Conservation (phyloP, 257 asterid genomes). For the Solanum phureja region DNA sequence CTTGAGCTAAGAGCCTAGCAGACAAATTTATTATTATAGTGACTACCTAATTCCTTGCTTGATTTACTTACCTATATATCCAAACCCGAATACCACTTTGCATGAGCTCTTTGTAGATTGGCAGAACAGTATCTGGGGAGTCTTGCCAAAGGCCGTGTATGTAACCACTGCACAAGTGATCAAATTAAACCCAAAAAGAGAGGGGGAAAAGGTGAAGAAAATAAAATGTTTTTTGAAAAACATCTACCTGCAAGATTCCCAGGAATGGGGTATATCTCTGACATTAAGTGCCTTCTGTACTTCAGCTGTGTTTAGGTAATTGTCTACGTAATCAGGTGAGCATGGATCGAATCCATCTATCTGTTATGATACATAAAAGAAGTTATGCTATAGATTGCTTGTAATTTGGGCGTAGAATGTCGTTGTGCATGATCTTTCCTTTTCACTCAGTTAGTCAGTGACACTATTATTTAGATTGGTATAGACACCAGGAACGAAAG, state of each 20-base stretch:
- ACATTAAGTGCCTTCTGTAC: conserved; percentile 49
- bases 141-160: conserved; percentile 21
- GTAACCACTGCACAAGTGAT: neutral
- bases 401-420: neutral
- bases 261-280: conserved; percentile 27
- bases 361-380: conserved; percentile 3
- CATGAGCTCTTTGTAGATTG: conserved; percentile 39
- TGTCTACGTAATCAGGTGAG: conserved; percentile 14
- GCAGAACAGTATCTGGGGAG: conserved; percentile 33
- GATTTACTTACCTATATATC: conserved; percentile 37
- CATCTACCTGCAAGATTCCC: conserved; percentile 43
- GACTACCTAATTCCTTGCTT: neutral
- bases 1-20: neutral
- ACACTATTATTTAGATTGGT: neutral
- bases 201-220: neutral
- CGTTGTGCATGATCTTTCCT: neutral
- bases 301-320: conserved; percentile 33
- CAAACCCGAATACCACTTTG: conserved; percentile 38
- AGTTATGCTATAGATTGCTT: neutral
- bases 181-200: neutral
- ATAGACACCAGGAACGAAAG: neutral
- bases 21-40: neutral
- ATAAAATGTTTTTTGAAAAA: too few species aligned
- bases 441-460: neutral
- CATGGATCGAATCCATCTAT: conserved; percentile 48